Conservation (phyloP, 129 eudicot genomes). For the Tanacetum coccineum region DNA sequence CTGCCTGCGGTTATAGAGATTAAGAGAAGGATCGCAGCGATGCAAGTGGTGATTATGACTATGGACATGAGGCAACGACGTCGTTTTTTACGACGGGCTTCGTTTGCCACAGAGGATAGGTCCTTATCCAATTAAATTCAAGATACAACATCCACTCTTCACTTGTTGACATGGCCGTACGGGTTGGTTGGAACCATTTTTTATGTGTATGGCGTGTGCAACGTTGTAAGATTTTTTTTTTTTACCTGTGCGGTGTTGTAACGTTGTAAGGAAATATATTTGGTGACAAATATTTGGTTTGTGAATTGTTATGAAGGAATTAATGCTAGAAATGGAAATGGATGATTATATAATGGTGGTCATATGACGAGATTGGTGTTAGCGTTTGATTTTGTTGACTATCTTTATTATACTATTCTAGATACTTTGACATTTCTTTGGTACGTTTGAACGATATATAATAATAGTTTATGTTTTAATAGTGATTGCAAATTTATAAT, state of each 20-base stretch:
- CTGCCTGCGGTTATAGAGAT: slow-evolving; percentile 30
- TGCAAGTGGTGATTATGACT: slow-evolving; percentile 11
- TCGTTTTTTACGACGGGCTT: slow-evolving; percentile 25
- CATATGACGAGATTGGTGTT: not conserved
- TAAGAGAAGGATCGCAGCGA: slow-evolving; percentile 19
- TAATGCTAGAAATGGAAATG: not conserved
- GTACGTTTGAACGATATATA: not conserved
- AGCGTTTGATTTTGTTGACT: not conserved
- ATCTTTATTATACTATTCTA: not conserved
- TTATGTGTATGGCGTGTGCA: too few species aligned
- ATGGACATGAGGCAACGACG: slow-evolving; percentile 22
- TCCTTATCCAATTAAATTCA: too few species aligned
- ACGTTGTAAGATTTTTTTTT: too few species aligned
- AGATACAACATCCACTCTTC: too few species aligned
- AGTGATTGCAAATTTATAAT: too few species aligned
- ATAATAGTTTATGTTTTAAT: too few species aligned
- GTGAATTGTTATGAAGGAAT: not conserved
- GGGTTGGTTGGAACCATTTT: slow-evolving; percentile 36
- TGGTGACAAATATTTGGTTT: not conserved
- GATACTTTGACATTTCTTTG: not conserved
- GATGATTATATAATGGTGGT: not conserved
- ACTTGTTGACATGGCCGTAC: slow-evolving; percentile 36
- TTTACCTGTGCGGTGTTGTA: not conserved
- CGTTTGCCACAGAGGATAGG: slow-evolving; percentile 22
- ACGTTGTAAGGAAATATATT: not conserved